These are phyloP conservation scores for Xerocomellus chrysenteron DNA, from an alignment of 768 basidiomycete genomes.

Conservation along the genomic window DNA sequence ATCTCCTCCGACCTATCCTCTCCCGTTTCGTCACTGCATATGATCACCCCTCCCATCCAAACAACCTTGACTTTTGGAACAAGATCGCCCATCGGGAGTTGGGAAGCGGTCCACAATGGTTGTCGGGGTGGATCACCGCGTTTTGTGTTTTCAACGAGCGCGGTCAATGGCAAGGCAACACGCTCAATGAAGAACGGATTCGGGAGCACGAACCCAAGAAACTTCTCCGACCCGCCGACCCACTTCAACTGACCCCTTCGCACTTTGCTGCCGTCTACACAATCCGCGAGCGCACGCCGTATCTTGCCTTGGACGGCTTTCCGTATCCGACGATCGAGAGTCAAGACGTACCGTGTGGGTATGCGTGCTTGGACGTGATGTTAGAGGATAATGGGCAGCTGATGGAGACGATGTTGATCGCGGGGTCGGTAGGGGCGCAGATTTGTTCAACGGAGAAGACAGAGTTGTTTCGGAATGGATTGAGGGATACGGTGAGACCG, in stretches of 20 bases:
- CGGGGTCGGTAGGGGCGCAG: constrained; percentile 29
- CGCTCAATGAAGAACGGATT: constrained; percentile 29
- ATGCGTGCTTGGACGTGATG: constrained; percentile 28
- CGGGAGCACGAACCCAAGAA: constrained; percentile 32
- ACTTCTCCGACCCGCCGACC: constrained; percentile 30
- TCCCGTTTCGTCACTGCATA: constrained; percentile 37
- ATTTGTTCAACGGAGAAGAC: constrained; percentile 32
- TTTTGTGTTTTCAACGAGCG: constrained; percentile 36
- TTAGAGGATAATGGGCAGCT: constrained; percentile 27
- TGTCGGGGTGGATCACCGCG: constrained; percentile 43
- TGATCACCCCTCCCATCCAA: constrained; percentile 27
- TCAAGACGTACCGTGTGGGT: constrained; percentile 30
- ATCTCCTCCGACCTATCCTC: constrained; percentile 41
- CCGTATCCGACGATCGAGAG: constrained; percentile 31
- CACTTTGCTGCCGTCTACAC: constrained; percentile 30
- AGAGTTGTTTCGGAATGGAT: constrained; percentile 29
- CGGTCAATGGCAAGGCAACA: constrained; percentile 34
- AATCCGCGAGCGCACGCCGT: constrained; percentile 19
- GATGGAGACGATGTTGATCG: constrained; percentile 30
- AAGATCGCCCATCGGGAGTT: constrained; percentile 30
- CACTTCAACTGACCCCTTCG: constrained; percentile 22
- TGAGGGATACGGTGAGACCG: constrained; percentile 32
- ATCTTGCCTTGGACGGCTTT: constrained; percentile 27
- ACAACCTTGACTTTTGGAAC: constrained; percentile 41
- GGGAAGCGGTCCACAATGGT: constrained; percentile 29